A percentile compares a stretch with the other conserved stretches of the same genome.
Conservation (phyloP, 371 early-diverging fungal species). For the Syncephalis plumigaleata region DNA sequence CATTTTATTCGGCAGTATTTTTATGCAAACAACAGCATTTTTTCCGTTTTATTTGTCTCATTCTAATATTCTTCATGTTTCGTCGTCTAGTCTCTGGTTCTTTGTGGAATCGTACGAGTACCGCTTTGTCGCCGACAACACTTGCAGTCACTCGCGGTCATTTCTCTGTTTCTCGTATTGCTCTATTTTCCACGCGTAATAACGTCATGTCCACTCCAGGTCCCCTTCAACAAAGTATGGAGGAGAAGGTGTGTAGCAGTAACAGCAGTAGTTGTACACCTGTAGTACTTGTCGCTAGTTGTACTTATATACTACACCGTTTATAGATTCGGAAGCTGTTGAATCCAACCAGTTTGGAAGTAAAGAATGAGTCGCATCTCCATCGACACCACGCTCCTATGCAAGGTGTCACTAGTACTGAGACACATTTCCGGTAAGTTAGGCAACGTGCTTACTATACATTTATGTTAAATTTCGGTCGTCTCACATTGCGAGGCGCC, state of each 20-base stretch:
- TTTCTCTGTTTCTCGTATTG: too few relatives aligned
- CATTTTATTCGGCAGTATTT: too few relatives aligned
- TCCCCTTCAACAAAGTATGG: slow-evolving; percentile 1
- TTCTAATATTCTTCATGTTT: too few relatives aligned
- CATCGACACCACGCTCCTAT: slow-evolving; percentile 60
- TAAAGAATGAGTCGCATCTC: slow-evolving; percentile 51
- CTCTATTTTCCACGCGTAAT: background rate
- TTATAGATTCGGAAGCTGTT: slow-evolving; percentile 27
- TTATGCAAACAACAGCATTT: too few relatives aligned
- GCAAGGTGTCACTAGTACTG: slow-evolving; percentile 47
- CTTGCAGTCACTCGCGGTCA: too few relatives aligned
- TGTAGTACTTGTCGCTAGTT: background rate
- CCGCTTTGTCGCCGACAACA: too few relatives aligned
- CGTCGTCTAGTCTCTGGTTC: too few relatives aligned
- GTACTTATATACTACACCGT: background rate
- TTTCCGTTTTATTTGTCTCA: too few relatives aligned
- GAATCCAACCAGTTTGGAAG: slow-evolving; percentile 30
- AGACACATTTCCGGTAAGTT: slow-evolving; percentile 52
- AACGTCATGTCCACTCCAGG: background rate
- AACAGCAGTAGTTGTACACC: background rate
- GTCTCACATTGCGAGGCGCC: too few relatives aligned
- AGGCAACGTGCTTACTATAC: too few relatives aligned
- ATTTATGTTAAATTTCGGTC: too few relatives aligned
- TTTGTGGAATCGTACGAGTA: too few relatives aligned
- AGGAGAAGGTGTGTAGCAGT: slow-evolving; percentile 1